Evolutionary conservation across 2,329 filamentous ascomycete genomes (phyloP).

Genomic region (Penicillium sp.): DNA sequence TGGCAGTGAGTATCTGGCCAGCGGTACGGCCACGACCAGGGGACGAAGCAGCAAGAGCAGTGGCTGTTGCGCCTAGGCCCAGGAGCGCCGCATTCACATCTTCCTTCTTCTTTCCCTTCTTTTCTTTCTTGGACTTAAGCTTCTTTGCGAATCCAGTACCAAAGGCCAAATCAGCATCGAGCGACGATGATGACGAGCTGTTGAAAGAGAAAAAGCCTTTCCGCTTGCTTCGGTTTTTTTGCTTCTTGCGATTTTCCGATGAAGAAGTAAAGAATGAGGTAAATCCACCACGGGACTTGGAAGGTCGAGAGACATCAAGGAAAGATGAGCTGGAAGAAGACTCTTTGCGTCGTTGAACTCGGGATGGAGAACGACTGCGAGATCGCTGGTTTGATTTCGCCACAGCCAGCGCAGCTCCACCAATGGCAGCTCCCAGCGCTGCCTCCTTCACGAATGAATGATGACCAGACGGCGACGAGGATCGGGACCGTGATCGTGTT

Average conservation of each 20-base stretch:
- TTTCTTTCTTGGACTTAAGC: conserved; percentile 36
- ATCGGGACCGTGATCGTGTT: conserved; percentile 47
- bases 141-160: conserved; percentile 55
- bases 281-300: conserved; percentile 56
- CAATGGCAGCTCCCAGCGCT: conserved; percentile 39
- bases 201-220: conserved; percentile 58
- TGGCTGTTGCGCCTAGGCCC: conserved; percentile 49
- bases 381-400: conserved; percentile 35
- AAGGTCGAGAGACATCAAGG: conserved; percentile 64
- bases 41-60: conserved; percentile 44
- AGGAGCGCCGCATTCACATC: conserved; percentile 50
- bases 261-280: conserved; percentile 64
- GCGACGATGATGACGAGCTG: conserved; percentile 67
- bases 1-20: conserved; percentile 35
- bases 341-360: conserved; percentile 31
- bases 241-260: conserved; percentile 53
- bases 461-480: conserved; percentile 29
- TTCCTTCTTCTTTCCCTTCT: conserved; percentile 27
- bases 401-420: conserved; percentile 28
- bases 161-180: conserved; percentile 69
- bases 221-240: conserved; percentile 45
- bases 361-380: conserved; percentile 39
- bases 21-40: conserved; percentile 35
- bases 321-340: conserved; percentile 60
- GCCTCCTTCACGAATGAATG: conserved; percentile 34